Evolutionary conservation across 495 filamentous ascomycete species (phyloP).

Genomic region (Neurospora sp.): DNA sequence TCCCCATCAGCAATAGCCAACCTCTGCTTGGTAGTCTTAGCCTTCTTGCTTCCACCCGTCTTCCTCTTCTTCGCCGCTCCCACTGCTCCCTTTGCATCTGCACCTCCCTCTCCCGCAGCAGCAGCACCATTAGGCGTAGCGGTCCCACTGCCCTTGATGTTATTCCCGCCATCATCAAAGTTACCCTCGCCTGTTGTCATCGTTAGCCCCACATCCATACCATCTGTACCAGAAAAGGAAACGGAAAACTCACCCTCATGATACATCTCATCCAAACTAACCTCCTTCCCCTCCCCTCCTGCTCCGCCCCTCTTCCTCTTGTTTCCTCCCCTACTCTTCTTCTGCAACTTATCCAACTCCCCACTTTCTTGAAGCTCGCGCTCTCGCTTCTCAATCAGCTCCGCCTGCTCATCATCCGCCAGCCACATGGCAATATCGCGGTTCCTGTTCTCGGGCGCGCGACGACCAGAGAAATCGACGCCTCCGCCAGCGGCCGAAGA

Average conservation of each 20-base stretch:
- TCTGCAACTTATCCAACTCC: constrained; percentile 57
- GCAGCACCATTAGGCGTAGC: constrained; percentile 65
- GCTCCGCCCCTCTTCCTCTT: constrained; percentile 26
- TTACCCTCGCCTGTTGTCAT: constrained; percentile 68
- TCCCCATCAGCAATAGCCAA: constrained; percentile 80
- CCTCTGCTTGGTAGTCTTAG: constrained; percentile 83
- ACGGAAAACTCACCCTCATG: constrained; percentile 69
- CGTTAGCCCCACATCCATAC: constrained; percentile 2
- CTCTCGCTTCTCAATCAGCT: constrained; percentile 81
- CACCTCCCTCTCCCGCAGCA: constrained; percentile 40
- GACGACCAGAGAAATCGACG: constrained; percentile 89
- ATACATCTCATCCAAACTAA: constrained; percentile 94
- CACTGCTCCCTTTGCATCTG: constrained; percentile 33
- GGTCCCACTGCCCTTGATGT: constrained; percentile 66
- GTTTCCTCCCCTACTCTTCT: constrained; percentile 29
- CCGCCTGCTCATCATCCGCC: constrained; percentile 88
- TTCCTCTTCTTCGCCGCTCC: constrained; percentile 39
- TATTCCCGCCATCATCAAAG: constrained; percentile 56
- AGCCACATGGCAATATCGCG: constrained; percentile 97
- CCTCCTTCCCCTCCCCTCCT: constrained; percentile 36
- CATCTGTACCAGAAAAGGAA: no score
- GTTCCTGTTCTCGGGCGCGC: constrained; percentile 72
- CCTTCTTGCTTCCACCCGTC: constrained; percentile 65
- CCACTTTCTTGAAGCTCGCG: constrained; percentile 60
- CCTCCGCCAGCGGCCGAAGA: constrained; percentile 43